Evolutionary conservation across 2,329 filamentous ascomycete genomes (phyloP), one percentile per base, ranked within the genome.

Genomic region (Clarireedia homoeocarpa): DNA sequence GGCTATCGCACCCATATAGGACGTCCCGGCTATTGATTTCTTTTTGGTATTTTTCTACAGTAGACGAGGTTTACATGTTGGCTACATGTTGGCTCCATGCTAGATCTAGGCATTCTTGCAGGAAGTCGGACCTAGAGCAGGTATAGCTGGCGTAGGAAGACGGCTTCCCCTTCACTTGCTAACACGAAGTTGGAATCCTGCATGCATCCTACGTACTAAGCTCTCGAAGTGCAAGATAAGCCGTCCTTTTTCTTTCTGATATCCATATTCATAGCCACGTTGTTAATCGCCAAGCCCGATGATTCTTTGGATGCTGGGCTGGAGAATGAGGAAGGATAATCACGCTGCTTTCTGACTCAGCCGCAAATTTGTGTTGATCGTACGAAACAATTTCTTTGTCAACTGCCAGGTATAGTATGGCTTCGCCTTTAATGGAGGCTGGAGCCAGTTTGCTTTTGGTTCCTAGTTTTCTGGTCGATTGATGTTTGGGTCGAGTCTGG

Each of bases 311-410:
- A 30, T 30, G 40, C 44, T 36, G 23, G 38, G 10, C n/a, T 50
- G 14, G 10, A n/a, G 45, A 20, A 36, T 30, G 23, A 34, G 10
- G 26, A 52, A 42, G 26, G 44, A 20, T 52, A 44, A 23, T 6
- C 27, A 48, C 6, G 6, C 27, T 14, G 26, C 48, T 54, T 39
- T 54, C 34, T 49, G 27, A 40, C 51, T 54, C 44, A 49, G 51
- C 51, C 30, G 24, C 51, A 49, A 20, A 30, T 24, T 30, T 39
- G 48, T 10, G 27, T 30, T 48, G n/a, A 42, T n/a, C 38, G n/a
- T 12, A n/a, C 27, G 39, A 42, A 42, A 42, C 15, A 30, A 30
- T 30, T 30, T 27, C 34, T 24, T 36, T 27, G 23, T 39, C 27
- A 30, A 30, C 27, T 30, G 17, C 51, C 27, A 48, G 38, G 27